phyloP scores from a whole-genome alignment of 768 basidiomycete species.

The Termitomyces sp. region DNA sequence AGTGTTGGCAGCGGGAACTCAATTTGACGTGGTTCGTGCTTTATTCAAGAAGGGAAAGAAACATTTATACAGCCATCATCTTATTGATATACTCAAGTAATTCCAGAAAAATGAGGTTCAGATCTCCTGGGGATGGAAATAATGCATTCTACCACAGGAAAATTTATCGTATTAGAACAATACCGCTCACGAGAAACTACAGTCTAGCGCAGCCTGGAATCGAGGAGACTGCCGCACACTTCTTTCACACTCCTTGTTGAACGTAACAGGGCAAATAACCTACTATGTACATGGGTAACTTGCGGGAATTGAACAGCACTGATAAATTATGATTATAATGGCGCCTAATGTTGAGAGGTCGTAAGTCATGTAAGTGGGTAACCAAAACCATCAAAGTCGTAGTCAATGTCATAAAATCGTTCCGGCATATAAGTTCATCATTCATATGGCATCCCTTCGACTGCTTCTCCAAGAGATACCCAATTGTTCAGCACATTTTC shows the following conservation, averaged over 20 bases:
- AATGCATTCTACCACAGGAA: not conserved
- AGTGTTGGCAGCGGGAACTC: too few relatives aligned
- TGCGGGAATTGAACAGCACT: not conserved
- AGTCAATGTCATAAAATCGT: not conserved
- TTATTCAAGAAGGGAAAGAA: not conserved
- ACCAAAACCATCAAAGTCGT: conserved; percentile 3
- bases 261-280: not conserved
- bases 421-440: conserved; percentile 21
- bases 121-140: conserved; percentile 6
- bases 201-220: not conserved
- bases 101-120: not conserved
- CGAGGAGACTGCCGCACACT: not conserved
- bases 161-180: not conserved
- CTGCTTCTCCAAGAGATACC: conserved; percentile 63
- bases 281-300: not conserved
- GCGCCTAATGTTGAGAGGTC: not conserved
- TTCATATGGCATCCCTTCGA: conserved; percentile 85
- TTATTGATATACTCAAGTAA: not conserved
- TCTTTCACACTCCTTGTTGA: not conserved
- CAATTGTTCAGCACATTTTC: conserved; percentile 67
- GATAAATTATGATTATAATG: not conserved
- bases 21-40: not conserved
- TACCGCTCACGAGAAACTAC: not conserved
- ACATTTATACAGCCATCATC: not conserved
- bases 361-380: not conserved